Evolutionary conservation across 225 moss, liverwort and hornwort species (phyloP).

Genomic region (Polytrichum formosum): DNA sequence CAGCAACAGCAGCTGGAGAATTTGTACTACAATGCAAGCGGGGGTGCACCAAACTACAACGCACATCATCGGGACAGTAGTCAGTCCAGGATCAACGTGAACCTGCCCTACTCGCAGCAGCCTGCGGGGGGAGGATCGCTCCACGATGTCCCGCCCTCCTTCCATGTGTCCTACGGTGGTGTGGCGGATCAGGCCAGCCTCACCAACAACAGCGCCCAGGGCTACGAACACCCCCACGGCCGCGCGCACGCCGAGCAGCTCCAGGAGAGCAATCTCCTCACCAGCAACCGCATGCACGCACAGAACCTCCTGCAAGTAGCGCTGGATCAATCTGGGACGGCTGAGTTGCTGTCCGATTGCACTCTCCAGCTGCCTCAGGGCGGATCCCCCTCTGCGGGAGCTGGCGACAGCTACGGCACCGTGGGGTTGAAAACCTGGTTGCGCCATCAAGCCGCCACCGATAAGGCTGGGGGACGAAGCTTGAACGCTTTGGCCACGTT

Average conservation of each 20-base stretch:
- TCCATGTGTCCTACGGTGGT: slow-evolving; percentile 86
- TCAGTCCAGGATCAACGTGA: slow-evolving; percentile 69
- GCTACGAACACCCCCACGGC: slow-evolving; percentile 60
- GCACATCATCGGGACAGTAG: slow-evolving; percentile 14
- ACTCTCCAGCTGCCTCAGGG: slow-evolving; percentile 71
- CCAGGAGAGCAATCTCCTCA: slow-evolving; percentile 42
- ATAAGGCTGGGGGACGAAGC: slow-evolving; percentile 54
- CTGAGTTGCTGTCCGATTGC: slow-evolving; percentile 79
- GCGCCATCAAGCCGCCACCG: slow-evolving; percentile 54
- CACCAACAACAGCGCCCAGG: slow-evolving; percentile 53
- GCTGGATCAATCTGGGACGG: slow-evolving; percentile 65
- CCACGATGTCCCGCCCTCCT: slow-evolving; percentile 90
- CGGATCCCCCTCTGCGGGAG: slow-evolving; percentile 31
- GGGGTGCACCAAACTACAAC: slow-evolving; percentile 24
- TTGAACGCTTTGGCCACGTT: slow-evolving; percentile 48
- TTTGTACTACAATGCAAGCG: slow-evolving; percentile 41
- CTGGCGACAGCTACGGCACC: slow-evolving; percentile 12
- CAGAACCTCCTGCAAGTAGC: slow-evolving; percentile 95
- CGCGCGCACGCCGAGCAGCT: slow-evolving; percentile 61
- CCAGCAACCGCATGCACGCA: slow-evolving; percentile 79
- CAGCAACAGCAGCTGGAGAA: slow-evolving; percentile 62
- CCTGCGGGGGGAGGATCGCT: slow-evolving; percentile 45
- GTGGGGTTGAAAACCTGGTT: slow-evolving; percentile 83
- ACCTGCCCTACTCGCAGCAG: slow-evolving; percentile 69
- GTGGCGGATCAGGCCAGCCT: slow-evolving; percentile 63